Evolutionary conservation across 306 rosid species (phyloP).

Genomic region (Prunus mongolica): DNA sequence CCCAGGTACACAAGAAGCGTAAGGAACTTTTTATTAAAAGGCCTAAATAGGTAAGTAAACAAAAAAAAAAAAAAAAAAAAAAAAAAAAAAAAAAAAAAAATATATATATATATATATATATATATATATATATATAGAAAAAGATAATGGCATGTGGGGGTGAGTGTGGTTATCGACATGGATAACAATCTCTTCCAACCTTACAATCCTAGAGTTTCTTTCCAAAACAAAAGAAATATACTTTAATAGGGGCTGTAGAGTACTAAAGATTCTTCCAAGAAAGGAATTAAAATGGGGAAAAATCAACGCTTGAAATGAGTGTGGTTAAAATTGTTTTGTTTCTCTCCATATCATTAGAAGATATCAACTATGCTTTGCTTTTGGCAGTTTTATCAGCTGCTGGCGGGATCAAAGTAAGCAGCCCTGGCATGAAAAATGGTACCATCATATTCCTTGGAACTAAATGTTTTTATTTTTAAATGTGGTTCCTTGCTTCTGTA

Average conservation of each 20-base stretch:
- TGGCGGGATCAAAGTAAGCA: constrained; percentile 93
- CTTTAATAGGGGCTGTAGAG: too few relatives aligned
- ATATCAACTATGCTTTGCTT: constrained; percentile 25
- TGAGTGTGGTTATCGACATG: neutral
- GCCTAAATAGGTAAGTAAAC: neutral
- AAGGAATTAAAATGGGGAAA: neutral
- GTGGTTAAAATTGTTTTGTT: neutral
- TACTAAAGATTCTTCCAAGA: neutral
- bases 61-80: neutral
- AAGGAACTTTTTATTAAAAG: neutral
- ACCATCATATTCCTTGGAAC: constrained; percentile 28
- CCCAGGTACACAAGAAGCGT: neutral
- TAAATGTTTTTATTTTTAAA: neutral
- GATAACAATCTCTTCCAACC: neutral
- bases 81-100: too few relatives aligned
- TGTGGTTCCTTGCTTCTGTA: constrained; percentile 7
- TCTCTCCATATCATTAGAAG: constrained; percentile 2
- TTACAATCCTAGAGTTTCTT: neutral
- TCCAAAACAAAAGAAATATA: too few relatives aligned
- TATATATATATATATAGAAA: neutral
- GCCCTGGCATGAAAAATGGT: constrained; percentile 60
- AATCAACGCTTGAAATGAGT: neutral
- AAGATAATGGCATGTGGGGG: neutral
- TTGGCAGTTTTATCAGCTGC: constrained; percentile 84
- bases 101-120: neutral